These are phyloP conservation scores for Colletotrichum sp. DNA, from an alignment of 2,329 filamentous ascomycete genomes.

Conservation along the genomic window DNA sequence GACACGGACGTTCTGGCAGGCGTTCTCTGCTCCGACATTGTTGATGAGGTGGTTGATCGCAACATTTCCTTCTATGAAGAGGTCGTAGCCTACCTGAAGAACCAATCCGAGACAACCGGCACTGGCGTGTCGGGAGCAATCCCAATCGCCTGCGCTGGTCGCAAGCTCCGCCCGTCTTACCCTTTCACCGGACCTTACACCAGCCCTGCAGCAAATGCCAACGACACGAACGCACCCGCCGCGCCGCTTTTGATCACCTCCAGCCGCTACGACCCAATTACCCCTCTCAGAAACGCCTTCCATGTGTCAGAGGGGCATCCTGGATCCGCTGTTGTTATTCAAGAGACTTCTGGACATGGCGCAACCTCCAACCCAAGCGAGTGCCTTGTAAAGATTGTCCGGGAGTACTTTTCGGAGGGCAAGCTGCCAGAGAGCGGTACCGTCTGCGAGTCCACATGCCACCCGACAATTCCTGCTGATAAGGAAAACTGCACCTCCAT, in stretches of 20 bases:
- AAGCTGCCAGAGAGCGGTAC: background rate
- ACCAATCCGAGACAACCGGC: constrained; percentile 23
- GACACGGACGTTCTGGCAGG: constrained; percentile 25
- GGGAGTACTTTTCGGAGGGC: background rate
- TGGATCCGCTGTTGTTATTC: background rate
- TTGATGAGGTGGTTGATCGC: background rate
- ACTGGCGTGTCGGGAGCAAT: constrained; percentile 26
- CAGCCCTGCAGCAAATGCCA: background rate
- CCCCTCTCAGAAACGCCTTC: constrained; percentile 38
- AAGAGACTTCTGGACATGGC: background rate
- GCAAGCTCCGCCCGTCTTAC: constrained; percentile 33
- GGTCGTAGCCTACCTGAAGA: constrained; percentile 12
- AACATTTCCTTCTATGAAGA: constrained; percentile 18
- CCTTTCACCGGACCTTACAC: constrained; percentile 29
- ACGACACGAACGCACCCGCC: constrained; percentile 26
- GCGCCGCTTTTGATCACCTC: constrained; percentile 42
- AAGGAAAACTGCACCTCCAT: background rate
- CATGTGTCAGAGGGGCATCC: constrained; percentile 18
- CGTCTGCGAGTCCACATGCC: background rate
- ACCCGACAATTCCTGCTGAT: background rate
- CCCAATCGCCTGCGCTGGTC: constrained; percentile 35
- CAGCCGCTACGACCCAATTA: constrained; percentile 42
- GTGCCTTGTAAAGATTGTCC: constrained; percentile 12
- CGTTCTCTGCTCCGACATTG: constrained; percentile 39
- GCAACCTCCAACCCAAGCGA: constrained; percentile 29